Evolutionary conservation across 306 rosid species (phyloP).

Genomic region (Delonix regia): DNA sequence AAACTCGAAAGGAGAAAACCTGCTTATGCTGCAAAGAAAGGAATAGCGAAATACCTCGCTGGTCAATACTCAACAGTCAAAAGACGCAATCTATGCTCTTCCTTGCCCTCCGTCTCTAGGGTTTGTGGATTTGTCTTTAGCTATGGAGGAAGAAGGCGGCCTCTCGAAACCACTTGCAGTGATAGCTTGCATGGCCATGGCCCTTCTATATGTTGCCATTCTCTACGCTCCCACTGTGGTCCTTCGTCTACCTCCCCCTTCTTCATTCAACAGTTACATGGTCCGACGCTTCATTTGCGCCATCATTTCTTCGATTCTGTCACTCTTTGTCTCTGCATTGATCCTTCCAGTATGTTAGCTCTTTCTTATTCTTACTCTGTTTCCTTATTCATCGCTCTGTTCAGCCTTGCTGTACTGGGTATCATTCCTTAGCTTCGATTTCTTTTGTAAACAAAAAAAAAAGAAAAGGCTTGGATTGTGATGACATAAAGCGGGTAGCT

Average conservation of each 20-base stretch:
- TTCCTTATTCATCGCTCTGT: not conserved
- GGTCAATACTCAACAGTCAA: not conserved
- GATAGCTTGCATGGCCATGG: conserved; percentile 62
- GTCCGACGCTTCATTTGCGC: conserved; percentile 86
- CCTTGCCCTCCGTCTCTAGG: conserved; percentile 4
- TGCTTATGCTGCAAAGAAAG: not conserved
- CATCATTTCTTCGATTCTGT: conserved; percentile 60
- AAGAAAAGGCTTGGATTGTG: not conserved
- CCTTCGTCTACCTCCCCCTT: conserved; percentile 79
- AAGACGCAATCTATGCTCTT: not conserved
- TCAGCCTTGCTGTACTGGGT: not conserved
- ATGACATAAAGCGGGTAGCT: not conserved
- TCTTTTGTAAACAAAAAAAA: not conserved
- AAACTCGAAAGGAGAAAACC: not conserved
- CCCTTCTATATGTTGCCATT: conserved; percentile 67
- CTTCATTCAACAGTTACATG: conserved; percentile 63
- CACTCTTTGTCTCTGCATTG: conserved; percentile 54
- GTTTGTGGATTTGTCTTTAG: not conserved
- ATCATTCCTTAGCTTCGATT: not conserved
- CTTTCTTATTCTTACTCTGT: not conserved
- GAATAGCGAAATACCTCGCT: not conserved
- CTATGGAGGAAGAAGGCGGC: conserved; percentile 58
- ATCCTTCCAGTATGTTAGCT: conserved; percentile 68
- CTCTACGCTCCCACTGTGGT: conserved; percentile 79
- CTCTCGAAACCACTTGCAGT: conserved; percentile 56